These are phyloP conservation scores for Dictyostelium firmibasis DNA, from an alignment of 78 protist genomes.

Conservation along the genomic window DNA sequence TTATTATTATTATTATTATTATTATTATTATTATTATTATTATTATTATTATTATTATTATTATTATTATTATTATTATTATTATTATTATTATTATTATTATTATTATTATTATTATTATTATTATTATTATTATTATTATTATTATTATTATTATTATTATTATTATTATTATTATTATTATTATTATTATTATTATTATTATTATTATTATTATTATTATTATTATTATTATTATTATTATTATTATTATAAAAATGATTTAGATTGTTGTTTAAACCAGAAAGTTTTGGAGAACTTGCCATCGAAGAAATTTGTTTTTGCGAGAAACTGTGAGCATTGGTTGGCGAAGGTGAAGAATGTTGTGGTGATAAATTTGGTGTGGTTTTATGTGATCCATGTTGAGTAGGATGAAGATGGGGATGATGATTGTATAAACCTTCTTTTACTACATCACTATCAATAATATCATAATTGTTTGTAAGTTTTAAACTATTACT, in stretches of 20 bases:
- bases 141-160: neutral
- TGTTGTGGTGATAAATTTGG: neutral
- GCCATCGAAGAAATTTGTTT: neutral
- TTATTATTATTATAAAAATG: neutral
- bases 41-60: neutral
- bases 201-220: neutral
- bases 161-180: neutral
- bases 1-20: neutral
- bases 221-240: neutral
- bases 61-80: neutral
- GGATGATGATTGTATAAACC: neutral
- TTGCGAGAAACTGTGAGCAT: neutral
- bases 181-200: neutral
- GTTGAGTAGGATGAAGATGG: neutral
- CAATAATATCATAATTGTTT: slow-evolving; percentile 60
- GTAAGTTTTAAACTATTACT: slow-evolving; percentile 17
- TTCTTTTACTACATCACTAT: slow-evolving; percentile 25
- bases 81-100: neutral
- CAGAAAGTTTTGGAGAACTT: neutral
- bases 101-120: neutral
- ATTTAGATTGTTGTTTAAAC: neutral
- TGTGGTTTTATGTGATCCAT: neutral
- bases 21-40: neutral
- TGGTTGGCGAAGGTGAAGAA: neutral
- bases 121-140: neutral